Conservation (phyloP, 2,329 filamentous ascomycete species). For the Mycosphaerella sp. region DNA sequence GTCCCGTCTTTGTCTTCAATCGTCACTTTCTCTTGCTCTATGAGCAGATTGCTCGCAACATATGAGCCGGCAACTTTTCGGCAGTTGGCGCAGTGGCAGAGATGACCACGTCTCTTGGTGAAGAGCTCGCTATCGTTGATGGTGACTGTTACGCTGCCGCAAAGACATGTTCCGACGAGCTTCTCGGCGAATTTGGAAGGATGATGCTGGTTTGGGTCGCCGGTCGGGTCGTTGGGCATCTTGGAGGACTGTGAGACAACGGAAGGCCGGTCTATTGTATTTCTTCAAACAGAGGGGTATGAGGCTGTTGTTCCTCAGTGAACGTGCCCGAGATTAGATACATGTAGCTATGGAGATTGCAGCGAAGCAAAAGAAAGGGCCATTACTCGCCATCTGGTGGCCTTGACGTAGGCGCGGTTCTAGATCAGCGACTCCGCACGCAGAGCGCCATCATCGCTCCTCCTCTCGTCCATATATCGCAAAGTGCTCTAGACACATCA, state of each 20-base stretch:
- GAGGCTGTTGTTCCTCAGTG: not conserved
- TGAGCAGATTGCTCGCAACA: conserved; percentile 38
- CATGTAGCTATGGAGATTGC: not conserved
- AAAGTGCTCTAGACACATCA: no score
- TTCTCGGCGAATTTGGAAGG: conserved; percentile 31
- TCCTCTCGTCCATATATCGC: not conserved
- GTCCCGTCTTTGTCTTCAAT: conserved; percentile 43
- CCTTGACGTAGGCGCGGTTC: conserved; percentile 14
- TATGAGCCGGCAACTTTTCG: conserved; percentile 45
- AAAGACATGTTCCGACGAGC: conserved; percentile 42
- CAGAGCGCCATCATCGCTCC: conserved; percentile 3
- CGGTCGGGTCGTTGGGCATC: conserved; percentile 34
- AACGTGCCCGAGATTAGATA: no score
- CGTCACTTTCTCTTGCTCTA: conserved; percentile 42
- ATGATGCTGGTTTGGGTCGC: conserved; percentile 38
- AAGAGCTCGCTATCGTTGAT: conserved; percentile 47
- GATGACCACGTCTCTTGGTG: conserved; percentile 40
- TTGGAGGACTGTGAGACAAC: conserved; percentile 9
- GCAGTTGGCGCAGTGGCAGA: conserved; percentile 50
- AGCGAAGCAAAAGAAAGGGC: conserved; percentile 2
- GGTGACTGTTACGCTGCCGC: conserved; percentile 45
- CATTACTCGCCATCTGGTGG: conserved; percentile 8
- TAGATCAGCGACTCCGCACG: conserved; percentile 13
- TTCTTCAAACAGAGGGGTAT: not conserved
- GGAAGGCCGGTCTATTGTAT: not conserved